phyloP scores from a whole-genome alignment of 192 early-diverging fungal species.

The Entomortierella chlamydospora region DNA sequence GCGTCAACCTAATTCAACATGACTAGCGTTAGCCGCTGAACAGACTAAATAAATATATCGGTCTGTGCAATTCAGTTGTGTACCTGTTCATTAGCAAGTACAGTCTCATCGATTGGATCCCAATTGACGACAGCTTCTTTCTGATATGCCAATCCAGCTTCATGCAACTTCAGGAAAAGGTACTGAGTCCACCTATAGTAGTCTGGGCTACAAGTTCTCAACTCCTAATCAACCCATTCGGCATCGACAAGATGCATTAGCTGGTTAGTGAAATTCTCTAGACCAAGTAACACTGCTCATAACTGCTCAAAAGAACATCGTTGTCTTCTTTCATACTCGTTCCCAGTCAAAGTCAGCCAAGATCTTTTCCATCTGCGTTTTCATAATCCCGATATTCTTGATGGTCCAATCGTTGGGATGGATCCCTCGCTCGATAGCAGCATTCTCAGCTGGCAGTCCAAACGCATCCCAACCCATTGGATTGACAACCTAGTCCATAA shows the following conservation, averaged over 20 bases:
- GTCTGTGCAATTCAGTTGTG: not conserved
- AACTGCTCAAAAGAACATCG: too few species aligned
- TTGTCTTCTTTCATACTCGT: slow-evolving; percentile 64
- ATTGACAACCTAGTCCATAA: slow-evolving; percentile 68
- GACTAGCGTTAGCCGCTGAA: not conserved
- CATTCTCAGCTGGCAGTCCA: slow-evolving; percentile 98
- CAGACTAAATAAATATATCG: too few species aligned
- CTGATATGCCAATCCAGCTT: slow-evolving; percentile 85
- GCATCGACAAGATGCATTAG: not conserved
- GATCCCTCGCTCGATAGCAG: slow-evolving; percentile 86
- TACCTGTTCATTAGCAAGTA: slow-evolving; percentile 95
- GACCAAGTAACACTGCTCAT: too few species aligned
- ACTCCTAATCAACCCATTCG: slow-evolving; percentile 62
- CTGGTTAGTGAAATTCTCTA: not conserved
- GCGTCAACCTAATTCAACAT: slow-evolving; percentile 74
- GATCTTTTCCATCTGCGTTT: slow-evolving; percentile 79
- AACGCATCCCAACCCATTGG: slow-evolving; percentile 99
- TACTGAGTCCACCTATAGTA: slow-evolving; percentile 98
- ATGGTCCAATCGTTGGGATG: slow-evolving; percentile 87
- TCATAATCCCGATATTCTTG: slow-evolving; percentile 87
- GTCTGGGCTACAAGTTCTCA: slow-evolving; percentile 85
- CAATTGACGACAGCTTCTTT: slow-evolving; percentile 95
- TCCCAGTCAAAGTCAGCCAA: slow-evolving; percentile 93
- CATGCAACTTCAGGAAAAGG: slow-evolving; percentile 83
- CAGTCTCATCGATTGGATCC: slow-evolving; percentile 96